These are phyloP conservation scores for Solanum verrucosum DNA, from an alignment of 257 asterid species.

Conservation along the genomic window DNA sequence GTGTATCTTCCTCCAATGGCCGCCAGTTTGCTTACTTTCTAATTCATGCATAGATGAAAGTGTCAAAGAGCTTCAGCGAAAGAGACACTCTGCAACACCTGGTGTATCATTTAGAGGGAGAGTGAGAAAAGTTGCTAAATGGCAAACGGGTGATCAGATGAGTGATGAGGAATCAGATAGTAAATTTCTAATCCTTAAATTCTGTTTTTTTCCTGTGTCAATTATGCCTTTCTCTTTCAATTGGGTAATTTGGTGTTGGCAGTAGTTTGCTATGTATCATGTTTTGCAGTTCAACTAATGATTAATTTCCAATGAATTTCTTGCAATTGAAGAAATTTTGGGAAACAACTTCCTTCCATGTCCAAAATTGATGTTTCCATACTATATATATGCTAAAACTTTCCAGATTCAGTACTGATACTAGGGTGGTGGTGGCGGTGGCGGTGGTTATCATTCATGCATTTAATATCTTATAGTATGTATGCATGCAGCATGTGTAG, in stretches of 20 bases:
- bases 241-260: neutral
- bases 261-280: neutral
- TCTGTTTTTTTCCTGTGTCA: neutral
- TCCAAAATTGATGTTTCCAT: neutral
- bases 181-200: conserved; percentile 17
- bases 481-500: neutral
- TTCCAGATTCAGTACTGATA: neutral
- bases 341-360: neutral
- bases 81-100: conserved; percentile 76
- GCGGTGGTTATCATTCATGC: neutral
- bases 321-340: neutral
- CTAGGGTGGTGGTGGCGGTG: neutral
- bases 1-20: conserved; percentile 12
- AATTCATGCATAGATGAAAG: conserved; percentile 53
- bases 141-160: conserved; percentile 70
- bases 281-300: neutral
- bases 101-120: conserved; percentile 79
- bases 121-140: conserved; percentile 72
- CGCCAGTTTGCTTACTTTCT: conserved; percentile 9
- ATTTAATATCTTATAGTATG: neutral
- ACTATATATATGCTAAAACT: neutral
- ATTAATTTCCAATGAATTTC: neutral
- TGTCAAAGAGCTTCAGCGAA: conserved; percentile 81
- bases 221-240: neutral
- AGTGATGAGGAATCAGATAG: conserved; percentile 86